phyloP scores from a whole-genome alignment of 805 yeast species.

The Candida hispaniensis region DNA sequence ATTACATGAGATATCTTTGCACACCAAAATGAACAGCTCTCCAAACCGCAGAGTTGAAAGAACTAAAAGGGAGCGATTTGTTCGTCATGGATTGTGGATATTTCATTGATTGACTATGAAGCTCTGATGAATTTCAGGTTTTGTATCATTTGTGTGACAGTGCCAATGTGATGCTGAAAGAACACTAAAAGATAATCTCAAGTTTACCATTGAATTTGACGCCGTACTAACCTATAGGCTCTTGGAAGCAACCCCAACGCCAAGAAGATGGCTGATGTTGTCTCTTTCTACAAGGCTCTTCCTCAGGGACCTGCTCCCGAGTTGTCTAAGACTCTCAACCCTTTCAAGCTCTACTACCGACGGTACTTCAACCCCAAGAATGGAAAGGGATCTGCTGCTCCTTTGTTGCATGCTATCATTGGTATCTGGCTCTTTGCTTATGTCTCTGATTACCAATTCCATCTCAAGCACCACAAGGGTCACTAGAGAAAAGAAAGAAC shows the following conservation, averaged over 20 bases:
- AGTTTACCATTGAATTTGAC: background rate
- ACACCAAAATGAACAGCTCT: too few species aligned
- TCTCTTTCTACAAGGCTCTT: constrained; percentile 86
- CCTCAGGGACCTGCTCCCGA: constrained; percentile 89
- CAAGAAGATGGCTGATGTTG: constrained; percentile 91
- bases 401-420: constrained; percentile 56
- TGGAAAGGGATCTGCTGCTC: constrained; percentile 73
- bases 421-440: constrained; percentile 68
- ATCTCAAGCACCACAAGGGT: constrained; percentile 33
- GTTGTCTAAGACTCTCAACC: constrained; percentile 34
- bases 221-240: constrained; percentile 45
- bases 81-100: background rate
- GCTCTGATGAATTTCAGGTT: background rate
- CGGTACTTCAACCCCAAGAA: constrained; percentile 60
- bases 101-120: background rate
- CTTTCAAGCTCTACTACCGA: constrained; percentile 55
- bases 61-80: too few species aligned
- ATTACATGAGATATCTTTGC: too few species aligned
- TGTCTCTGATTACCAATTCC: constrained; percentile 89
- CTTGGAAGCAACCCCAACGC: constrained; percentile 94
- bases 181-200: background rate
- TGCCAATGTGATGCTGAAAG: background rate
- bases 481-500: constrained; percentile 14
- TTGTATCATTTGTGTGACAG: background rate
- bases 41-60: too few species aligned